Evolutionary conservation across 441 rosid genomes (phyloP).

Genomic region (Adansonia rubrostipa): DNA sequence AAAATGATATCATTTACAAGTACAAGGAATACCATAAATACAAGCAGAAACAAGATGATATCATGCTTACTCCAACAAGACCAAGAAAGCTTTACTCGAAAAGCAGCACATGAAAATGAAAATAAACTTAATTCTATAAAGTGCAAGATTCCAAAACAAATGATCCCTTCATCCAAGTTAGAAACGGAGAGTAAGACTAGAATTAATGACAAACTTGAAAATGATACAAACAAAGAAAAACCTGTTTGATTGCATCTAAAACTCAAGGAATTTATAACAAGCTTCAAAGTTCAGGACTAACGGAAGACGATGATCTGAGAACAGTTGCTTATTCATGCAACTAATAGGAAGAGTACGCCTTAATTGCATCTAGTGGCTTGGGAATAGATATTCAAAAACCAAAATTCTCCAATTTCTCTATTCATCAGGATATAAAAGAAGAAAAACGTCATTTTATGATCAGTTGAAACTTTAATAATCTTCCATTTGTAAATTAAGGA

Average conservation of each 20-base stretch:
- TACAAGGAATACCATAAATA: neutral
- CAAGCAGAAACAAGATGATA: neutral
- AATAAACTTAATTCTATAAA: neutral
- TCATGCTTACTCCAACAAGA: neutral
- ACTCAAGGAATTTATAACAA: neutral
- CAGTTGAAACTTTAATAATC: constrained; percentile 6
- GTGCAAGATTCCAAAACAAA: neutral
- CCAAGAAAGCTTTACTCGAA: neutral
- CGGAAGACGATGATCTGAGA: neutral
- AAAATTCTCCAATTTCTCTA: neutral
- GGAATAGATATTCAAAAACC: neutral
- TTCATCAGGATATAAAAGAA: neutral
- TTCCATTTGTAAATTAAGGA: neutral
- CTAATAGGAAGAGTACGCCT: neutral
- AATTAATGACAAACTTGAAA: neutral
- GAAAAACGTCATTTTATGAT: neutral
- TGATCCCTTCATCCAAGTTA: neutral
- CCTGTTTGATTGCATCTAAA: neutral
- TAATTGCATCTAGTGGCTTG: neutral
- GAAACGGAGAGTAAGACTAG: neutral
- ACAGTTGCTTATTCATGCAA: neutral
- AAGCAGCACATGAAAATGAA: neutral
- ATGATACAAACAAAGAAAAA: neutral
- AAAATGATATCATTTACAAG: neutral
- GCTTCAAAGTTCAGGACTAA: neutral